Evolutionary conservation across 148 eudicot species (phyloP).

Genomic region (Silene latifolia): DNA sequence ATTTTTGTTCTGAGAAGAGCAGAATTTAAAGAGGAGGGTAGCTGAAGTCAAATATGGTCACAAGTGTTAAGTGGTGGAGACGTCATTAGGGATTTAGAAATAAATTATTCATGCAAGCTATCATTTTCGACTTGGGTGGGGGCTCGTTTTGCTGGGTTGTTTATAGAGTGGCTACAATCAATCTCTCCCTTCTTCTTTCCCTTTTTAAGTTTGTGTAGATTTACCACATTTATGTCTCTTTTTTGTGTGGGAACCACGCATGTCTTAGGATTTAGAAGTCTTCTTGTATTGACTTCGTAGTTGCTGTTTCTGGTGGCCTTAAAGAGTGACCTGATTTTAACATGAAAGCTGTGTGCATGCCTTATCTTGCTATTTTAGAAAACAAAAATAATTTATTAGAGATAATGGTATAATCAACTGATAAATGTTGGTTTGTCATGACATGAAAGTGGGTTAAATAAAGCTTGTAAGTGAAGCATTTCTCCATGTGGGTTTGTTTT

Average conservation of each 20-base stretch:
- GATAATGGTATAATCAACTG: conserved; percentile 5
- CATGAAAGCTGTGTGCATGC: conserved; percentile 14
- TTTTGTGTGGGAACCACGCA: conserved; percentile 16
- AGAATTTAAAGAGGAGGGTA: conserved; percentile 36
- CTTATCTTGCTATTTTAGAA: neutral
- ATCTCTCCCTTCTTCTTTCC: neutral
- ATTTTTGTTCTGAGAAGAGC: conserved; percentile 12
- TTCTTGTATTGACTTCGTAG: conserved; percentile 11
- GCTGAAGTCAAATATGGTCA: conserved; percentile 33
- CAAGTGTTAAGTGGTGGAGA: conserved; percentile 20
- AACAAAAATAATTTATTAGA: neutral
- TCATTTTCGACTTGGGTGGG: conserved; percentile 25
- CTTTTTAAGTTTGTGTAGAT: neutral
- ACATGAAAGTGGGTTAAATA: neutral
- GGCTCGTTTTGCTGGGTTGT: conserved; percentile 23
- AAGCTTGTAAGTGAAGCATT: conserved; percentile 3
- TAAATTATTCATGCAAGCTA: conserved; percentile 22
- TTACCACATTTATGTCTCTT: conserved; percentile 6
- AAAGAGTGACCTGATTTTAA: neutral
- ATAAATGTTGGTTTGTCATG: neutral
- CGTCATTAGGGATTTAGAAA: conserved; percentile 16
- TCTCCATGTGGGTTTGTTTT: neutral
- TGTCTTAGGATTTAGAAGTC: conserved; percentile 10
- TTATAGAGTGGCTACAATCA: conserved; percentile 21
- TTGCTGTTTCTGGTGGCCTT: conserved; percentile 7